Percentiles rank a stretch among this genome's conserved stretches.
Evolutionary conservation across 2,329 filamentous ascomycete genomes (phyloP).

Genomic region (Polychaeton citri): DNA sequence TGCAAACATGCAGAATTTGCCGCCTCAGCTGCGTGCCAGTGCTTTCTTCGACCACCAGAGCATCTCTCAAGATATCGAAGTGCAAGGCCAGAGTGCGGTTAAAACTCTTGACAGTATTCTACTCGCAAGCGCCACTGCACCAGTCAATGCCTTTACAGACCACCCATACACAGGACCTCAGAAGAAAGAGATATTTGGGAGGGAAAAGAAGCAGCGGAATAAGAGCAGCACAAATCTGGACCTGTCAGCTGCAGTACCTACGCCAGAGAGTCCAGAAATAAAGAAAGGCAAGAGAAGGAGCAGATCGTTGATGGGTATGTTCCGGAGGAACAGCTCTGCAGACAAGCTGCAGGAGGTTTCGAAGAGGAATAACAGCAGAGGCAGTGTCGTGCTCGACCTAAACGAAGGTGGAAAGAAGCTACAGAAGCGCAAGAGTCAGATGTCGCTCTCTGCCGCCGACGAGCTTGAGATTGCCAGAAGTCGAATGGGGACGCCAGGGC

Average conservation of each 20-base stretch:
- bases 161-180: constrained; percentile 69
- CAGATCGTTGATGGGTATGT: constrained; percentile 17
- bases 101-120: constrained; percentile 83
- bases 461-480: constrained; percentile 8
- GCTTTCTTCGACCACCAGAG: constrained; percentile 71
- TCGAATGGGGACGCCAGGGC: constrained; percentile 2
- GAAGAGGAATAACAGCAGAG: constrained; percentile 13
- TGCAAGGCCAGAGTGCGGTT: constrained; percentile 68
- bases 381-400: constrained; percentile 18
- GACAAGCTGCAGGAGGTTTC: constrained; percentile 25
- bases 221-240: constrained; percentile 6
- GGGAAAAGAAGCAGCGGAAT: constrained; percentile 18
- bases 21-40: constrained; percentile 78
- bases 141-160: constrained; percentile 83
- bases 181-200: constrained; percentile 61
- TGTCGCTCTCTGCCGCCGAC: constrained; percentile 16
- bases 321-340: constrained; percentile 16
- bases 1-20: constrained; percentile 39
- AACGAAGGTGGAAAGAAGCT: constrained; percentile 20
- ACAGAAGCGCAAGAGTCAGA: constrained; percentile 20
- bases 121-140: constrained; percentile 75
- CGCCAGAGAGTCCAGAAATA: constrained; percentile 2
- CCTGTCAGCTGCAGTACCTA: neutral
- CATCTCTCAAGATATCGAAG: constrained; percentile 39
- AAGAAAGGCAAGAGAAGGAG: constrained; percentile 12